Percentiles rank a stretch among this genome's conserved stretches.
phyloP scores from a whole-genome alignment of 306 rosid genomes.

The apple (Malus domestica) region ASM211411v1 NC_041800.1:2438001-2438500 shows the following conservation, averaged over 20 bases:
- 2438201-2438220: background rate
- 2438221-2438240: too few species aligned
- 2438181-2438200: background rate
- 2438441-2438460: background rate
- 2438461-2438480: background rate
- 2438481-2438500: background rate
- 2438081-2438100: too few species aligned
- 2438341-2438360: background rate
- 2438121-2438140: background rate
- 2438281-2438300: too few species aligned
- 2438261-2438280: background rate
- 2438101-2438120: too few species aligned
- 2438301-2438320: background rate
- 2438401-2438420: background rate
- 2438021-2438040: too few species aligned
- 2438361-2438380: background rate
- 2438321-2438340: background rate
- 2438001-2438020: too few species aligned
- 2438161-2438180: background rate
- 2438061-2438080: background rate
- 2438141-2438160: too few species aligned
- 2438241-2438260: background rate
- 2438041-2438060: too few species aligned
- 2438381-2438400: background rate
- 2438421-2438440: background rate